A percentile compares a stretch with the other conserved stretches of the same genome.
Conservation (phyloP, 768 basidiomycete species). For the Coprinellus aureogranulatus region DNA sequence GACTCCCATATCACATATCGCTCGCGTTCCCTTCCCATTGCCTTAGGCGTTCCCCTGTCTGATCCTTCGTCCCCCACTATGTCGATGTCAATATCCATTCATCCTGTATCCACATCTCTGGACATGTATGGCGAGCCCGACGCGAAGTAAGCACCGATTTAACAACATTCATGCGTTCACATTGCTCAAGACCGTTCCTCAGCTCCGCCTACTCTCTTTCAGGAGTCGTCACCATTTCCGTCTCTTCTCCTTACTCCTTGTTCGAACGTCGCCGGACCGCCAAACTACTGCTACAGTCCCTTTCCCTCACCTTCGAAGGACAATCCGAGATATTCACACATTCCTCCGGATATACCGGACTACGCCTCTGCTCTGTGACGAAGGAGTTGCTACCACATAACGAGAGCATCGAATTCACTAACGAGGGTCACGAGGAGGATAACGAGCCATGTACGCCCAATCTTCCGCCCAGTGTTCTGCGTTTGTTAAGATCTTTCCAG, state of each 20-base stretch:
- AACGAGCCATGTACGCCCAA: constrained; percentile 45
- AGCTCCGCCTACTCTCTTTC: constrained; percentile 88
- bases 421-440: constrained; percentile 61
- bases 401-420: constrained; percentile 53
- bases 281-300: constrained; percentile 61
- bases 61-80: constrained; percentile 36
- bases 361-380: constrained; percentile 66
- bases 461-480: neutral
- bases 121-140: constrained; percentile 73
- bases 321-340: constrained; percentile 73
- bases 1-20: constrained; percentile 3
- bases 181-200: neutral
- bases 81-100: constrained; percentile 65
- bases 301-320: constrained; percentile 80
- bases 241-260: constrained; percentile 56
- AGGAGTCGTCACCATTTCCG: constrained; percentile 68
- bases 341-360: constrained; percentile 60
- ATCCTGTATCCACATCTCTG: constrained; percentile 54
- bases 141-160: constrained; percentile 47
- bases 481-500: constrained; percentile 22
- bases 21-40: constrained; percentile 2
- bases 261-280: constrained; percentile 53
- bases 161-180: constrained; percentile 1
- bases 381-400: constrained; percentile 57
- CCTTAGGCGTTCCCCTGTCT: constrained; percentile 21